Conservation (phyloP, 441 rosid species). For the Pelargonium cotyledonis region DNA sequence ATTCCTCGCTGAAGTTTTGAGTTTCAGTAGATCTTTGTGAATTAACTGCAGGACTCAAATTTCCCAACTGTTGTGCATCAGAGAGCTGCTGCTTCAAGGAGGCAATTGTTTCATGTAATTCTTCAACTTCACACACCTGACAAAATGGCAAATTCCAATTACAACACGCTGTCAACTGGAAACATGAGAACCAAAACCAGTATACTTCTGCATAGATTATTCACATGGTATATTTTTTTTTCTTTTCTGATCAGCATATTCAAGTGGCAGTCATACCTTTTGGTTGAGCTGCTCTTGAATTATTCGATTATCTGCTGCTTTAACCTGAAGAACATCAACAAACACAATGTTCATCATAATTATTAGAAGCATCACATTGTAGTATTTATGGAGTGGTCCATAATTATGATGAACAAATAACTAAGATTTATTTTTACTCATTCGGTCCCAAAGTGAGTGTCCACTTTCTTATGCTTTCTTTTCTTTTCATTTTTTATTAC, state of each 20-base stretch:
- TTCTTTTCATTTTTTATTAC: too few relatives aligned
- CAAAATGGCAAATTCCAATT: conserved; percentile 22
- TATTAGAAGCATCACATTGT: too few relatives aligned
- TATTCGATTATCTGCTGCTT: conserved; percentile 85
- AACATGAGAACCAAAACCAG: not conserved
- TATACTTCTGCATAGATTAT: too few relatives aligned
- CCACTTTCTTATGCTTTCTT: too few relatives aligned
- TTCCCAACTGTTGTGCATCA: conserved; percentile 50
- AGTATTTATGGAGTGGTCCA: too few relatives aligned
- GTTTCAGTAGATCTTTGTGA: conserved; percentile 37
- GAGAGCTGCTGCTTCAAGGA: conserved; percentile 74
- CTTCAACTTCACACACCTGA: conserved; percentile 73
- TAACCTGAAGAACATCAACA: conserved; percentile 42
- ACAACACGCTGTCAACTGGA: conserved; percentile 15
- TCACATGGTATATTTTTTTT: not conserved
- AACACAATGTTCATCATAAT: too few relatives aligned
- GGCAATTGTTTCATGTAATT: conserved; percentile 59
- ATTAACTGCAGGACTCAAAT: conserved; percentile 27
- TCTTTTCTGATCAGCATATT: too few relatives aligned
- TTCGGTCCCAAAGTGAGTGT: too few relatives aligned
- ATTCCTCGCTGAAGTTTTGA: conserved; percentile 30
- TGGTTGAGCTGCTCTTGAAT: conserved; percentile 87
- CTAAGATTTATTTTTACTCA: too few relatives aligned
- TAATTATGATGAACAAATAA: too few relatives aligned
- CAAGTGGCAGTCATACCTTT: conserved; percentile 42